phyloP scores from a whole-genome alignment of 148 eudicot genomes.

The Rhododendron mucronatum region DNA sequence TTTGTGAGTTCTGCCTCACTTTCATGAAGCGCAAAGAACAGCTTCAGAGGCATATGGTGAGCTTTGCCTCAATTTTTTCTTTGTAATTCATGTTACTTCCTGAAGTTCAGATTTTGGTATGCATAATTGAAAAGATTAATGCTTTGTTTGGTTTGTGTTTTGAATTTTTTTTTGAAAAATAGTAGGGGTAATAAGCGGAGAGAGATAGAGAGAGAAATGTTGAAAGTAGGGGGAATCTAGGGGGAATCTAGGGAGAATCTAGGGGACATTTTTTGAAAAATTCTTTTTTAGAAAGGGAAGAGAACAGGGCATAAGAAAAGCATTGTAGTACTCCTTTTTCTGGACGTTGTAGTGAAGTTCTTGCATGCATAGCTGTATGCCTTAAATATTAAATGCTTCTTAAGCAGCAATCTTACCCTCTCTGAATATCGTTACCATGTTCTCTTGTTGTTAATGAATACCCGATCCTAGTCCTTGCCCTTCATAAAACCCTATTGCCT shows the following conservation, averaged over 20 bases:
- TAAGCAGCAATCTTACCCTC: not conserved
- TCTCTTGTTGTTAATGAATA: not conserved
- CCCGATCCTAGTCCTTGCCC: not conserved
- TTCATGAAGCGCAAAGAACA: conserved; percentile 96
- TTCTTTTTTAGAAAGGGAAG: too few relatives aligned
- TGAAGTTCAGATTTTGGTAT: not conserved
- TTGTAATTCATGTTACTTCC: not conserved
- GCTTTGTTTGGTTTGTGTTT: too few relatives aligned
- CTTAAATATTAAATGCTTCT: not conserved
- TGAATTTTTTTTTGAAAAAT: too few relatives aligned
- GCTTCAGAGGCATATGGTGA: conserved; percentile 96
- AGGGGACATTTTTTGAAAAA: too few relatives aligned
- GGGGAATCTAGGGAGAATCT: too few relatives aligned
- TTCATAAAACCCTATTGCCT: not conserved
- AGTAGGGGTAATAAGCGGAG: too few relatives aligned
- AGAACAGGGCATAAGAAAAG: not conserved
- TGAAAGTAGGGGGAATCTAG: too few relatives aligned
- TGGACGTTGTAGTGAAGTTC: not conserved
- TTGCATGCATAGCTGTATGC: not conserved
- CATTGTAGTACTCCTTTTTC: not conserved
- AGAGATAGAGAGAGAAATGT: too few relatives aligned
- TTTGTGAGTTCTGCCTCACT: conserved; percentile 97
- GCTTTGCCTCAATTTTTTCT: conserved; percentile 16
- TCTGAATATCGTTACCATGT: not conserved
- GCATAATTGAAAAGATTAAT: too few relatives aligned